These are phyloP conservation scores for Cadophora sp. DNA, from an alignment of 2,329 filamentous ascomycete species.

Conservation along the genomic window DNA sequence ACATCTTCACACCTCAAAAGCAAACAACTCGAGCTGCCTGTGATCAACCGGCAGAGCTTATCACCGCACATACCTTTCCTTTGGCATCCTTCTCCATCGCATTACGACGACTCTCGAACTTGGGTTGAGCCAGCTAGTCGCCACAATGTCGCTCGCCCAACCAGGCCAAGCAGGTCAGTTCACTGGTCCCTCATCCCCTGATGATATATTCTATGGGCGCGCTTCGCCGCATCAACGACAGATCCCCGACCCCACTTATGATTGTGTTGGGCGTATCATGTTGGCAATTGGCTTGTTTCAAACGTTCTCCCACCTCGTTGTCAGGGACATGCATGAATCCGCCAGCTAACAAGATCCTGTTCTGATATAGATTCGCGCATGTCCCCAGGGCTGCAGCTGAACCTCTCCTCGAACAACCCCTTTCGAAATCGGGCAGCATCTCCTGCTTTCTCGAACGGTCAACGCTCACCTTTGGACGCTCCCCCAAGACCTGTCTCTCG, in stretches of 20 bases:
- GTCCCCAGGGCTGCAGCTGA: slow-evolving; percentile 65
- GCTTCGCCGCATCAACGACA: slow-evolving; percentile 33
- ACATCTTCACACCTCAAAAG: slow-evolving; percentile 6
- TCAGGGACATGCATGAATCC: slow-evolving; percentile 43
- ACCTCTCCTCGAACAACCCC: slow-evolving; percentile 78
- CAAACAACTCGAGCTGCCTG: slow-evolving; percentile 16
- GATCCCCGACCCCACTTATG: slow-evolving; percentile 41
- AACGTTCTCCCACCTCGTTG: slow-evolving; percentile 25
- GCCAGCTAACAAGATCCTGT: slow-evolving; percentile 40
- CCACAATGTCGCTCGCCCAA: slow-evolving; percentile 44
- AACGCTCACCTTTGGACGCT: slow-evolving; percentile 64
- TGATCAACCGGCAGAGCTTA: slow-evolving; percentile 21
- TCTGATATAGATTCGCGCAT: slow-evolving; percentile 45
- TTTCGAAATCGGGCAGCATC: slow-evolving; percentile 77
- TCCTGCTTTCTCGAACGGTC: slow-evolving; percentile 54
- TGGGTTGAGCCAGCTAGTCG: slow-evolving; percentile 26
- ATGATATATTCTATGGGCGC: slow-evolving; percentile 36
- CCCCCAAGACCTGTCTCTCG: slow-evolving; percentile 67
- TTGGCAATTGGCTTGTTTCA: slow-evolving; percentile 44
- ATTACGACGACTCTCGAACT: slow-evolving; percentile 29
- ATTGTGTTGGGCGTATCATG: slow-evolving; percentile 41
- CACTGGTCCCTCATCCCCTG: slow-evolving; percentile 23
- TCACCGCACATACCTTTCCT: slow-evolving; percentile 15
- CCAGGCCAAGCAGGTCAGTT: slow-evolving; percentile 42
- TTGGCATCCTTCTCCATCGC: slow-evolving; percentile 3